These are phyloP conservation scores for Phytophthora citricola DNA, from an alignment of 352 stramenopile species.

Conservation along the genomic window DNA sequence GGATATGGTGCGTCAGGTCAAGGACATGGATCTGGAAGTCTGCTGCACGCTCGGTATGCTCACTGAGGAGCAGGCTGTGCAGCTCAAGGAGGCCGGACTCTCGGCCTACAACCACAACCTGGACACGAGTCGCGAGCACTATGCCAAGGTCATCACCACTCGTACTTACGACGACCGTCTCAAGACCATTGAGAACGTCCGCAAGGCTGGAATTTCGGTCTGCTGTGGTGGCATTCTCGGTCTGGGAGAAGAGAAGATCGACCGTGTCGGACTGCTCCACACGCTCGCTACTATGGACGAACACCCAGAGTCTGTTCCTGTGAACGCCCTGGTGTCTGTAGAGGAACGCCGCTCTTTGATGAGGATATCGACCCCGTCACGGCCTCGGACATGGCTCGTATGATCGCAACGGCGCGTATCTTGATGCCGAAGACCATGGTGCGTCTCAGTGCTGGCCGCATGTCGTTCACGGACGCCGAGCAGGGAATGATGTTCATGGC, in stretches of 20 bases:
- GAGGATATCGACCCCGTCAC: constrained; percentile 88
- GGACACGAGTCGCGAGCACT: constrained; percentile 98
- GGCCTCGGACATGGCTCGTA: constrained; percentile 97
- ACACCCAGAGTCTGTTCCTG: constrained; percentile 97
- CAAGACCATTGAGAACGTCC: constrained; percentile 96
- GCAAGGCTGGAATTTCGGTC: constrained; percentile 97
- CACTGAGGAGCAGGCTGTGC: constrained; percentile 94
- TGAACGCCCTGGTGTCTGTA: constrained; percentile 97
- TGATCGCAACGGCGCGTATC: constrained; percentile 97
- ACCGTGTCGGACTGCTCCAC: constrained; percentile 96
- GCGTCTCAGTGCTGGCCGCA: constrained; percentile 95
- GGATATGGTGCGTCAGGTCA: constrained; percentile 96
- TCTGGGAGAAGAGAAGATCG: constrained; percentile 94
- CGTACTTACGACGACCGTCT: constrained; percentile 97
- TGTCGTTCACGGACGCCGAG: constrained; percentile 97
- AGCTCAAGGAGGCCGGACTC: constrained; percentile 98
- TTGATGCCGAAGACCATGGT: constrained; percentile 99
- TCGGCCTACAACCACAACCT: constrained; percentile 99
- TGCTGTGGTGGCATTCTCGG: constrained; percentile 98
- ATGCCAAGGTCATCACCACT: constrained; percentile 97
- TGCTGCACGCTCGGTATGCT: constrained; percentile 98
- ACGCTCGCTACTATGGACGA: constrained; percentile 95
- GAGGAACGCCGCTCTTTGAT: constrained; percentile 95
- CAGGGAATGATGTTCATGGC: constrained; percentile 98
- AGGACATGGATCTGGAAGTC: constrained; percentile 93